Conservation (phyloP, 305 asterid species). For the Solanum aculeatissimum region DNA sequence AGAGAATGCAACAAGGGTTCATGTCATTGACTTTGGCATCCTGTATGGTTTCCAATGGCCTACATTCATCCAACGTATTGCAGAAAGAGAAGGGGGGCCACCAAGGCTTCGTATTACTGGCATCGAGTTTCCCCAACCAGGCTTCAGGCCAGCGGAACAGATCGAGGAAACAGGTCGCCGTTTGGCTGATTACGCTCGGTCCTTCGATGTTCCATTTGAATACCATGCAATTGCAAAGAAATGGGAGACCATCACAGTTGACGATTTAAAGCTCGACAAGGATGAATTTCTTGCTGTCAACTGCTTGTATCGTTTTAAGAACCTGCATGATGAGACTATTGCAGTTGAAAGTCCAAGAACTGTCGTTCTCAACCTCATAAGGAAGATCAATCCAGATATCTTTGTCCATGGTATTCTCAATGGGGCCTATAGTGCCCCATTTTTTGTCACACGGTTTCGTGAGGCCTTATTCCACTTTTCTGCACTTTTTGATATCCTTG, state of each 20-base stretch:
- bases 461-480: slow-evolving; percentile 36
- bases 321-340: slow-evolving; percentile 28
- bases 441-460: slow-evolving; percentile 31
- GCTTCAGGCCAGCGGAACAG: slow-evolving; percentile 34
- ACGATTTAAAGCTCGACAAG: slow-evolving; percentile 25
- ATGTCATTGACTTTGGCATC: slow-evolving; percentile 58
- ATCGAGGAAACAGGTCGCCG: slow-evolving; percentile 39
- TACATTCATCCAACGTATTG: slow-evolving; percentile 35
- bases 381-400: slow-evolving; percentile 23
- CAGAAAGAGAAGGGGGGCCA: slow-evolving; percentile 38
- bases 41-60: slow-evolving; percentile 67
- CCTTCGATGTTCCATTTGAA: slow-evolving; percentile 27
- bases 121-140: slow-evolving; percentile 42
- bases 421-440: slow-evolving; percentile 30
- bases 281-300: slow-evolving; percentile 27
- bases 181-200: slow-evolving; percentile 23
- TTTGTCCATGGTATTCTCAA: slow-evolving; percentile 27
- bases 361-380: slow-evolving; percentile 17
- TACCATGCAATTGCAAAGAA: slow-evolving; percentile 31
- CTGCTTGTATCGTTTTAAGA: slow-evolving; percentile 23
- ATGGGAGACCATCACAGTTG: slow-evolving; percentile 27
- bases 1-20: slow-evolving; percentile 27
- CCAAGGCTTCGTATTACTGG: slow-evolving; percentile 37
- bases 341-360: slow-evolving; percentile 18
- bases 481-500: slow-evolving; percentile 33